Evolutionary conservation across 148 eudicot species (phyloP).

Genomic region (Rheum nobile): DNA sequence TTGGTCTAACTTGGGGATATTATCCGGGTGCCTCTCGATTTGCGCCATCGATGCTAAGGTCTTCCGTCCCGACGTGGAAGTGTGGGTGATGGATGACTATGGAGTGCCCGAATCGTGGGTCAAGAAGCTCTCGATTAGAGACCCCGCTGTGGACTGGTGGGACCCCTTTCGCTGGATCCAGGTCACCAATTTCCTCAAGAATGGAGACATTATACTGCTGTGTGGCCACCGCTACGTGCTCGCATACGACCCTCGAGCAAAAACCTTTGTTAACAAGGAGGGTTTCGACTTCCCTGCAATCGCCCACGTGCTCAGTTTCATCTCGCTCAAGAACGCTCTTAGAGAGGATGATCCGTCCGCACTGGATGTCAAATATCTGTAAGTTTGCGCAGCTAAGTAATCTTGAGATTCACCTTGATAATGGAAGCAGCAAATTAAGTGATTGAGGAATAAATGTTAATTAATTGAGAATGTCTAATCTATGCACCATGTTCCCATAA

Average conservation of each 20-base stretch:
- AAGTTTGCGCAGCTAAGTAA: background rate
- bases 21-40: slow-evolving; percentile 20
- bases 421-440: background rate
- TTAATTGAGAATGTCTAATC: background rate
- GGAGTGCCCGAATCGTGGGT: slow-evolving; percentile 31
- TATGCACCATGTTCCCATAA: background rate
- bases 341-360: slow-evolving; percentile 3
- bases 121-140: slow-evolving; percentile 17
- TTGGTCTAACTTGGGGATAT: slow-evolving; percentile 26
- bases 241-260: slow-evolving; percentile 10
- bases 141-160: slow-evolving; percentile 35
- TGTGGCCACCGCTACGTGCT: slow-evolving; percentile 16
- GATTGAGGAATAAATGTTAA: background rate
- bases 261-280: slow-evolving; percentile 4
- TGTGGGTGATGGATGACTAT: slow-evolving; percentile 39
- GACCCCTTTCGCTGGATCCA: slow-evolving; percentile 30
- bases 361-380: slow-evolving; percentile 7
- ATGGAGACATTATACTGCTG: slow-evolving; percentile 18
- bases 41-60: slow-evolving; percentile 23
- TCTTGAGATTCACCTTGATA: background rate
- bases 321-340: slow-evolving; percentile 19
- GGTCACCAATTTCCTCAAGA: slow-evolving; percentile 12
- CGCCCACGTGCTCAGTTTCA: slow-evolving; percentile 21
- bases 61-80: slow-evolving; percentile 17
- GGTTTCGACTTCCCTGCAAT: slow-evolving; percentile 13